phyloP scores from a whole-genome alignment of 345 rosid species.

The Noccaea bulbosa region DNA sequence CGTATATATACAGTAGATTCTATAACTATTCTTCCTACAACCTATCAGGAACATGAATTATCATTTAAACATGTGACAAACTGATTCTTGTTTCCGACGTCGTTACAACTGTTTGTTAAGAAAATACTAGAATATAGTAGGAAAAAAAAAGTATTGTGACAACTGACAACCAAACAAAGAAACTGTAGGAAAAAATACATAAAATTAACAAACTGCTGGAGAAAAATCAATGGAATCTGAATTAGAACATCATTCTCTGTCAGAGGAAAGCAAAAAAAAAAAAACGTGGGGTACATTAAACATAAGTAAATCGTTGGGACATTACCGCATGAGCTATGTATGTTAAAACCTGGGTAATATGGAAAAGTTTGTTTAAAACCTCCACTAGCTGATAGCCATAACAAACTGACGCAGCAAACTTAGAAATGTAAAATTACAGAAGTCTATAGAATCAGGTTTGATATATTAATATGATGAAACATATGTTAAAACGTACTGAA shows the following conservation, averaged over 20 bases:
- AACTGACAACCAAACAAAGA: background rate
- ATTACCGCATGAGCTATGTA: conserved; percentile 14
- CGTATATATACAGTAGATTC: background rate
- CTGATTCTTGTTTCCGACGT: conserved; percentile 2
- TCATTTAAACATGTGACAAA: background rate
- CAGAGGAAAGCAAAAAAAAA: background rate
- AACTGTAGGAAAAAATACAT: background rate
- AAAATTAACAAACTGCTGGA: background rate
- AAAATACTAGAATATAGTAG: background rate
- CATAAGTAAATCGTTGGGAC: conserved; percentile 22
- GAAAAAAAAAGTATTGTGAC: background rate
- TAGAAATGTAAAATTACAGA: background rate
- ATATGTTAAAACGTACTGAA: too few species aligned
- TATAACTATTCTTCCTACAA: background rate
- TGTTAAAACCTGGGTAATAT: conserved; percentile 8
- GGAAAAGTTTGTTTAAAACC: conserved; percentile 11
- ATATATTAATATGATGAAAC: background rate
- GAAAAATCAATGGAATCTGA: background rate
- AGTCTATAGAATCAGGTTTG: background rate
- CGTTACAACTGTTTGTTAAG: background rate
- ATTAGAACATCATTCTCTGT: background rate
- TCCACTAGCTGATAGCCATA: conserved; percentile 2
- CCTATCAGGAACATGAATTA: conserved; percentile 1
- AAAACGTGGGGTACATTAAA: conserved; percentile 10
- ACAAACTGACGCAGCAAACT: background rate